Evolutionary conservation across 495 filamentous ascomycete genomes (phyloP), one percentile per base, ranked within the genome.

Genomic region (Talaromyces wortmannii): DNA sequence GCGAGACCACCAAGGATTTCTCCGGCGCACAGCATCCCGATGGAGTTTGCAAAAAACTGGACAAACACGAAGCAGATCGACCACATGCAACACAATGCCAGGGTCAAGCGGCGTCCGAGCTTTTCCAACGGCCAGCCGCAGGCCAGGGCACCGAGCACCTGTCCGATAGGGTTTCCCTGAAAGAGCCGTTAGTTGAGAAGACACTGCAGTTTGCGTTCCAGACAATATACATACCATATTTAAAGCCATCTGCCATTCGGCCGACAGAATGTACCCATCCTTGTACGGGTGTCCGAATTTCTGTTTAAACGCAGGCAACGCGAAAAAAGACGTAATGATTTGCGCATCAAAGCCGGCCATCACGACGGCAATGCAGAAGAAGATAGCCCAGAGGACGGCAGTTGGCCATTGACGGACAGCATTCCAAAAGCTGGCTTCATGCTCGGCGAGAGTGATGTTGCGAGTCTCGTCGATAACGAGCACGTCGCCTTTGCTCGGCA

Each of bases 101-200:
- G 63, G 3, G 87, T 75, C 48, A 81, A 80, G 49, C 68, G 67
- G 49, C 75, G 72, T 0, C 79, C 79, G 32, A 62, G 74, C 12
- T 61, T 68, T 15, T 74, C 68, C 33, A 75, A 65, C 7, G 77
- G 55, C 48, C 69, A 78, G 3, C 77, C 78, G 54, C 76, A 77
- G 3, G 71, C 57, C 17, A 80, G 55, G 0, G 67, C 64, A 0
- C 65, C 67, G 18, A 66, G 45, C 6, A 66, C 63, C 13, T 59
- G 59, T 5, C 65, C 67, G 10, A 58, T 61, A 12, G 67, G 62
- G 6, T 64, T 68, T 10, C 69, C 86, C 53, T 45, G 67, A 66
- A 46, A 78, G 61, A 63, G 71, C 73, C 50, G 74, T 69, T 47
- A 72, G 67, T 10, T 17, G 3, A 16, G 7, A n/a, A 10, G 44